Evolutionary conservation across 805 yeast species (phyloP).

Genomic region (Geotrichum ghanense): DNA sequence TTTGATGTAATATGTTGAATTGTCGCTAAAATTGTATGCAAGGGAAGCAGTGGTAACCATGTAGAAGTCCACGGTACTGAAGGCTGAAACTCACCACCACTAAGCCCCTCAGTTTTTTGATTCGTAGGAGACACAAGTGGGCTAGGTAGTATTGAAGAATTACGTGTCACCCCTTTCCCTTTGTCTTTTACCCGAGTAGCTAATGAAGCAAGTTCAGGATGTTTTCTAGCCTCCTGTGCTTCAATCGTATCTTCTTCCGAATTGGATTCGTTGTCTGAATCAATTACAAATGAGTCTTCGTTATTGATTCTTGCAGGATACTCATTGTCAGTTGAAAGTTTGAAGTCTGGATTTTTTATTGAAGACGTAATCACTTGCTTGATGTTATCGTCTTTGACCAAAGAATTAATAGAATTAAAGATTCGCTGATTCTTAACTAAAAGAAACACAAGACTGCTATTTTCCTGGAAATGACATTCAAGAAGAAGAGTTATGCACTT

Average conservation of each 20-base stretch:
- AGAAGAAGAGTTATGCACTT: constrained; percentile 15
- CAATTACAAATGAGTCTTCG: constrained; percentile 1
- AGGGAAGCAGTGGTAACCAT: constrained; percentile 47
- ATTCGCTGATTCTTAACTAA: constrained; percentile 15
- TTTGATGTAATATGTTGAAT: constrained; percentile 4
- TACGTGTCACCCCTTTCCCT: constrained; percentile 11
- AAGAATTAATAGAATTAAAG: constrained; percentile 11
- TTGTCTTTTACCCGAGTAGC: neutral
- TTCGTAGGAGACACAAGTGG: neutral
- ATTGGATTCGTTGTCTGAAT: constrained; percentile 7
- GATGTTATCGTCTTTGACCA: constrained; percentile 9
- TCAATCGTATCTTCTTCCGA: constrained; percentile 2
- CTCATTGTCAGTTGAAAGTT: neutral
- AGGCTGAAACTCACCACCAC: constrained; percentile 35
- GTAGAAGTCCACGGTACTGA: constrained; percentile 37
- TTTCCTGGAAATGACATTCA: constrained; percentile 18
- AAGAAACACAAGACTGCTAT: constrained; percentile 17
- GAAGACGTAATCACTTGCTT: neutral
- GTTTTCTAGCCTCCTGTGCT: neutral
- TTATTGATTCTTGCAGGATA: neutral
- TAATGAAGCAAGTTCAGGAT: neutral
- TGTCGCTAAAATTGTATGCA: constrained; percentile 17
- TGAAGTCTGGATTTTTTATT: constrained; percentile 1
- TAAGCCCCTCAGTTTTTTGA: too few species aligned
- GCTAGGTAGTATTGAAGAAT: neutral